Evolutionary conservation across 768 basidiomycete species (phyloP).

Genomic region (Dacryopinax primogenitus): DNA sequence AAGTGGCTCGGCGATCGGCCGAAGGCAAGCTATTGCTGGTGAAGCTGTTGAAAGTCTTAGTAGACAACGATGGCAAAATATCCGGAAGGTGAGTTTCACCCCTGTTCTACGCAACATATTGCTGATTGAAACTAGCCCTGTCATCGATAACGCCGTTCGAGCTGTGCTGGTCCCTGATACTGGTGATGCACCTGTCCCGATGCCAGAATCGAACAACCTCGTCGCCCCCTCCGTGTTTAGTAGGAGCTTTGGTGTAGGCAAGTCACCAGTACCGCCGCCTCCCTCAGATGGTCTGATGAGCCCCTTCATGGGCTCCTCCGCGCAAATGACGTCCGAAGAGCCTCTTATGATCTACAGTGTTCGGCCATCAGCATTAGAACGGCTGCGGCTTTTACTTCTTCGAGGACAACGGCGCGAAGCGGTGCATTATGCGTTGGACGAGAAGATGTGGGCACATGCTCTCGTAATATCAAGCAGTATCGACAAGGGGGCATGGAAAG

Average conservation of each 20-base stretch:
- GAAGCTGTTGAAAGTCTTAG: conserved; percentile 60
- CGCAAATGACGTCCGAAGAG: conserved; percentile 26
- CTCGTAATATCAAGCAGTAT: conserved; percentile 86
- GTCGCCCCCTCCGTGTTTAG: conserved; percentile 3
- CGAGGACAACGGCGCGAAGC: conserved; percentile 78
- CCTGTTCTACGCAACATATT: not conserved
- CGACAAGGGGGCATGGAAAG: conserved; percentile 89
- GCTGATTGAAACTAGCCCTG: conserved; percentile 33
- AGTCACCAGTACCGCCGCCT: not conserved
- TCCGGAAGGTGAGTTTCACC: conserved; percentile 59
- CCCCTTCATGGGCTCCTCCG: not conserved
- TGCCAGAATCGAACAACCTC: not conserved
- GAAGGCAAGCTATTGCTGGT: conserved; percentile 69
- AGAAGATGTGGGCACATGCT: conserved; percentile 90
- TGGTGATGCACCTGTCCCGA: conserved; percentile 19
- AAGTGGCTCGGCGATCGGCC: conserved; percentile 39
- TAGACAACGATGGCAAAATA: conserved; percentile 80
- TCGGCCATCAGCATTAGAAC: conserved; percentile 52
- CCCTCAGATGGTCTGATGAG: not conserved
- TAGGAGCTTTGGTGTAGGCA: not conserved
- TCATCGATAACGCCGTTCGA: conserved; percentile 63
- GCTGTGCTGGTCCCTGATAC: conserved; percentile 53
- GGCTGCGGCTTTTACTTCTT: conserved; percentile 65
- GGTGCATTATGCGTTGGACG: conserved; percentile 74
- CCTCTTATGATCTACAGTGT: conserved; percentile 49